Percentiles rank a stretch among this genome's conserved stretches.
Conservation (phyloP, 352 stramenopile genomes). For the Globisporangium megalacanthum region DNA sequence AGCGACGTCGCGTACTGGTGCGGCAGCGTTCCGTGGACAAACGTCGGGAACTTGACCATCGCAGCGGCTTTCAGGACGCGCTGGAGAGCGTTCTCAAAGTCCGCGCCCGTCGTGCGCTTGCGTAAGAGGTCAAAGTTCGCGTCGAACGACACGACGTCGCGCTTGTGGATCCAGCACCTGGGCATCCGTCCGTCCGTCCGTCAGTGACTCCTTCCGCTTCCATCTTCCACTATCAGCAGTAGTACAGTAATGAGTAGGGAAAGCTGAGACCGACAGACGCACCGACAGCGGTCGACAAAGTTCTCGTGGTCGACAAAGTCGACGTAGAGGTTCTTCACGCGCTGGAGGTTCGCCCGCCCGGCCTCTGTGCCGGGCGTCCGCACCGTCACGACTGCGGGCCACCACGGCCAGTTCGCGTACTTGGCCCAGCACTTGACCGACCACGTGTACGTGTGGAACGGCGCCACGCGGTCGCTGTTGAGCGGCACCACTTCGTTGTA, state of each 20-base stretch:
- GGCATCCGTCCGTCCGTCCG: not conserved
- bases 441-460: conserved; percentile 74
- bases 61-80: conserved; percentile 34
- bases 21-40: conserved; percentile 39
- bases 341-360: conserved; percentile 32
- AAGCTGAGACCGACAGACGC: conserved; percentile 7
- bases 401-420: conserved; percentile 77
- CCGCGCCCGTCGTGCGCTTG: conserved; percentile 22
- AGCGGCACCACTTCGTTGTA: conserved; percentile 60
- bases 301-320: conserved; percentile 49
- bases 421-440: conserved; percentile 76
- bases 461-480: conserved; percentile 52
- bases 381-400: conserved; percentile 66
- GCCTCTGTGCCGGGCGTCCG: conserved; percentile 37
- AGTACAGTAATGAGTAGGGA: not conserved
- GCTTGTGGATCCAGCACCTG: conserved; percentile 47
- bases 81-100: conserved; percentile 39
- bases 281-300: conserved; percentile 39
- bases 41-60: conserved; percentile 45
- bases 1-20: conserved; percentile 20
- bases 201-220: too few species aligned
- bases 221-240: not conserved
- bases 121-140: conserved; percentile 28
- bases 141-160: conserved; percentile 33
- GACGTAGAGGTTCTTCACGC: conserved; percentile 34